Percentiles rank a stretch among this genome's conserved stretches.
Evolutionary conservation across 805 yeast genomes (phyloP).

Genomic region (Yarrowia osloensis): DNA sequence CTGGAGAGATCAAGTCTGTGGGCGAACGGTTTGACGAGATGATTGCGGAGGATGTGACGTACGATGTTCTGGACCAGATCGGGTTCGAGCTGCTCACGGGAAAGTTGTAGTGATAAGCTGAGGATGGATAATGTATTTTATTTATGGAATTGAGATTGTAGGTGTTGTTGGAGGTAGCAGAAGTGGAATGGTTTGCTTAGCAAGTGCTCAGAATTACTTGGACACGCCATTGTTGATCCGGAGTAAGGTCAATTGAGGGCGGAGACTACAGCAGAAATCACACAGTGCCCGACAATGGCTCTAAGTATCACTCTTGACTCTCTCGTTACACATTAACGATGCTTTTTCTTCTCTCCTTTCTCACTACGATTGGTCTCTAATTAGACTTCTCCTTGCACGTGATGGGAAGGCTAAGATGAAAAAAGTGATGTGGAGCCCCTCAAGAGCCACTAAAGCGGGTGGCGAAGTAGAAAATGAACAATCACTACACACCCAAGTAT

Average conservation of each 20-base stretch:
- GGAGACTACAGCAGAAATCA: too few relatives aligned
- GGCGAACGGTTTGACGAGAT: conserved; percentile 63
- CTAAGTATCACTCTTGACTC: neutral
- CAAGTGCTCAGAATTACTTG: too few relatives aligned
- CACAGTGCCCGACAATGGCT: too few relatives aligned
- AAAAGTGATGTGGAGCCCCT: neutral
- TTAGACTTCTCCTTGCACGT: neutral
- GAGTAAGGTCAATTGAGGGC: too few relatives aligned
- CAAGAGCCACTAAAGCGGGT: neutral
- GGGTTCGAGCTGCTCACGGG: conserved; percentile 47
- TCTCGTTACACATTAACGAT: too few relatives aligned
- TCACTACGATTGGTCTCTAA: too few relatives aligned
- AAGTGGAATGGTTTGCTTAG: too few relatives aligned
- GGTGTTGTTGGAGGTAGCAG: neutral
- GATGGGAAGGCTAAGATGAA: neutral
- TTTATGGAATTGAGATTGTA: neutral
- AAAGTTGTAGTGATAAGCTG: neutral
- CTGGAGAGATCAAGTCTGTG: conserved; percentile 50
- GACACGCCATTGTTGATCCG: too few relatives aligned
- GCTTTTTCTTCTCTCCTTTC: neutral
- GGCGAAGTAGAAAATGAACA: too few relatives aligned
- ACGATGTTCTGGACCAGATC: conserved; percentile 84
- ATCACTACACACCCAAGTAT: too few relatives aligned
- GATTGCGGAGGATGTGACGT: conserved; percentile 76
- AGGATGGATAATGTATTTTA: neutral